Percentiles rank a stretch among this genome's conserved stretches.
Conservation (phyloP, 306 rosid species). For the Cucurbita maxima region DNA sequence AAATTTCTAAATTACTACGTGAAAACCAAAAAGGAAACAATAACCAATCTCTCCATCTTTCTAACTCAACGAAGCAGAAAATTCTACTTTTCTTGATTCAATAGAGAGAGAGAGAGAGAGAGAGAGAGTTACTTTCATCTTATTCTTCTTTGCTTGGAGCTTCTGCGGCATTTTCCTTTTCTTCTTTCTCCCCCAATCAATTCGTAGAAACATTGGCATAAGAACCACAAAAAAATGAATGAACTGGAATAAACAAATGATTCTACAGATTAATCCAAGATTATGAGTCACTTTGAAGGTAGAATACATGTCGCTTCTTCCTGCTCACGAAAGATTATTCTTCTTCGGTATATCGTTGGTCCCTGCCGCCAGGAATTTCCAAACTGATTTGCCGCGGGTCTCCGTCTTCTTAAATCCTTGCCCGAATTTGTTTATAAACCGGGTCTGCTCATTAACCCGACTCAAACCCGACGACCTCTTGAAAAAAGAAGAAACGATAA, state of each 20-base stretch:
- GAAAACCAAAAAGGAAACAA: background rate
- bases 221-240: background rate
- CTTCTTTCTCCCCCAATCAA: slow-evolving; percentile 53
- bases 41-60: background rate
- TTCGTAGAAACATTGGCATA: background rate
- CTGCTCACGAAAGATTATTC: slow-evolving; percentile 63
- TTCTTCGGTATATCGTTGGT: slow-evolving; percentile 59
- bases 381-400: background rate
- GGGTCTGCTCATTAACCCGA: background rate
- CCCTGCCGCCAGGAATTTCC: background rate
- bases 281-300: slow-evolving; percentile 48
- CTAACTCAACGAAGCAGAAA: background rate
- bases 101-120: background rate
- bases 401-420: background rate
- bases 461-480: background rate
- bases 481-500: background rate
- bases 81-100: background rate
- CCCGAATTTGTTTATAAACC: background rate
- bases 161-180: slow-evolving; percentile 44
- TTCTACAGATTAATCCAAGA: background rate
- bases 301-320: slow-evolving; percentile 64
- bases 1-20: background rate
- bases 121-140: slow-evolving; percentile 43
- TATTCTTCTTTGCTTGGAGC: slow-evolving; percentile 60
- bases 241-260: background rate